phyloP scores from a whole-genome alignment of 148 eudicot species.

The Silene conica region DNA sequence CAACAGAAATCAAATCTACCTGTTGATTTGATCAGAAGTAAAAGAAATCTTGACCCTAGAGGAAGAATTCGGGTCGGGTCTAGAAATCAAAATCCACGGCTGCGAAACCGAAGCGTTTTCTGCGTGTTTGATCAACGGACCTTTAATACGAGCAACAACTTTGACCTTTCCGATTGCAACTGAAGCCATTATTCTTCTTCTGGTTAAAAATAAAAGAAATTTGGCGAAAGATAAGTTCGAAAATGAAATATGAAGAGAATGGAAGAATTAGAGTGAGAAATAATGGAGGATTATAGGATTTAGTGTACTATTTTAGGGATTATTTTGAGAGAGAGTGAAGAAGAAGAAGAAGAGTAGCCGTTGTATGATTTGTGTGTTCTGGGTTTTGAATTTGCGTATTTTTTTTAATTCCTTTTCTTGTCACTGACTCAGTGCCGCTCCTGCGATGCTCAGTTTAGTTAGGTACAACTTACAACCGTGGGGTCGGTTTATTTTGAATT shows the following conservation, averaged over 20 bases:
- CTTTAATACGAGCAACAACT: conserved; percentile 50
- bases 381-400: background rate
- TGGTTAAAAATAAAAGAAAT: background rate
- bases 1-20: conserved; percentile 21
- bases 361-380: background rate
- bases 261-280: background rate
- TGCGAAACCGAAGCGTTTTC: conserved; percentile 20
- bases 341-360: conserved; percentile 26
- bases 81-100: conserved; percentile 45
- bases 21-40: conserved; percentile 35
- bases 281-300: too few relatives aligned
- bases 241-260: background rate
- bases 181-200: conserved; percentile 14
- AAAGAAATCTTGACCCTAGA: conserved; percentile 42
- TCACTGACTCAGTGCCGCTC: too few relatives aligned
- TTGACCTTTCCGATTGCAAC: conserved; percentile 35
- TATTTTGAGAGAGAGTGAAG: background rate
- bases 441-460: too few relatives aligned
- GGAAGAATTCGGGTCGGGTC: conserved; percentile 29
- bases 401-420: too few relatives aligned
- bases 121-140: conserved; percentile 31
- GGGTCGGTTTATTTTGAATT: too few relatives aligned
- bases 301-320: too few relatives aligned
- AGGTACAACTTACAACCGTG: too few relatives aligned
- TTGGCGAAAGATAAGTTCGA: background rate